phyloP scores from a whole-genome alignment of 371 early-diverging fungal genomes.

The Mucor circinelloides region DNA sequence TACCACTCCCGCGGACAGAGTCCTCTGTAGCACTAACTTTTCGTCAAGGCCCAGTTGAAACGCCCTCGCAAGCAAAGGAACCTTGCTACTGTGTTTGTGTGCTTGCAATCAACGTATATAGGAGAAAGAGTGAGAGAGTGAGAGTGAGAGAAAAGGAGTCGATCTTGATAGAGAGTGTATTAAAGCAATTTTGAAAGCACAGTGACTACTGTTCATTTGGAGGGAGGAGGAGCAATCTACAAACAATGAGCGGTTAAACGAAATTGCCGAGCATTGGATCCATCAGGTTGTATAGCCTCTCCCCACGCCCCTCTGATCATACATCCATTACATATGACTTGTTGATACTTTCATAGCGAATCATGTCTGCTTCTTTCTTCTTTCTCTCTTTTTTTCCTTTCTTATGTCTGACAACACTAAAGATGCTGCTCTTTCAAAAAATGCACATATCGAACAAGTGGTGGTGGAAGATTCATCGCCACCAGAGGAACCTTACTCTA shows the following conservation, averaged over 20 bases:
- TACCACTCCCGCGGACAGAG: too few species aligned
- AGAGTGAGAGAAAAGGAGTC: not conserved
- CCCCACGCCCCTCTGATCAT: not conserved
- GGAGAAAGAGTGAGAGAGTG: not conserved
- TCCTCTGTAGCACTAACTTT: too few species aligned
- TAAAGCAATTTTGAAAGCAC: not conserved
- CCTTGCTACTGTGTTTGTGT: conserved; percentile 47
- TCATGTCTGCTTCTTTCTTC: not conserved
- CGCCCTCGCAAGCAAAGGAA: conserved; percentile 31
- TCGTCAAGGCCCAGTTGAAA: too few species aligned
- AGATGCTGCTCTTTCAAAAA: not conserved
- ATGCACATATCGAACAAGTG: not conserved
- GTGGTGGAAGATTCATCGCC: not conserved
- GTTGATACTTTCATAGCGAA: not conserved
- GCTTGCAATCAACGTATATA: conserved; percentile 25
- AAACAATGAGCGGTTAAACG: not conserved
- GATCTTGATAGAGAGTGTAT: not conserved
- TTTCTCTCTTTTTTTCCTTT: not conserved
- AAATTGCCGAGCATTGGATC: not conserved
- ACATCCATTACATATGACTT: not conserved
- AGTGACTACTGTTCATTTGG: not conserved
- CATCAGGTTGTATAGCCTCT: not conserved
- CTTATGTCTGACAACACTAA: not conserved
- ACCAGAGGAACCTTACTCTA: conserved; percentile 1
- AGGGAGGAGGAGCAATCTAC: not conserved